Evolutionary conservation across 345 rosid genomes (phyloP).

Genomic region (Brassica rapa): DNA sequence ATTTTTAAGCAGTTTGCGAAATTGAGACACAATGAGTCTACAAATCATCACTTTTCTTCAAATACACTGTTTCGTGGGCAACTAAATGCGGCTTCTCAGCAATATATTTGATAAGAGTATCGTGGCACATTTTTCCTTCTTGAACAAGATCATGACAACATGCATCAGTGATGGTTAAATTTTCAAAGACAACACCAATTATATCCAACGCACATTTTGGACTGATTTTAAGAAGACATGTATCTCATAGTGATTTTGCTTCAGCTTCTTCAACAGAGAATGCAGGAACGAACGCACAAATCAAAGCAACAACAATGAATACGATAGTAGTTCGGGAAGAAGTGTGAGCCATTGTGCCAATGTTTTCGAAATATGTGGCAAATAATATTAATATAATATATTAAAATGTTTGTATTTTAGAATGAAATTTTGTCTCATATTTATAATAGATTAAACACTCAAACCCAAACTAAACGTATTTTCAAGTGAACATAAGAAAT

Average conservation of each 20-base stretch:
- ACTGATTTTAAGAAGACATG: neutral
- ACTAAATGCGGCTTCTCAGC: neutral
- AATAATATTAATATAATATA: too few relatives aligned
- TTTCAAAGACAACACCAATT: neutral
- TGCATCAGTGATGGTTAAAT: neutral
- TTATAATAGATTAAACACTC: too few relatives aligned
- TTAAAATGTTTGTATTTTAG: too few relatives aligned
- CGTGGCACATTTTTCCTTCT: neutral
- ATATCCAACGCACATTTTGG: neutral
- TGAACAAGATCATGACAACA: neutral
- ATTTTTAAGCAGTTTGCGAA: neutral
- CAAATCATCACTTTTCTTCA: neutral
- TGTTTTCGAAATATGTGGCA: neutral
- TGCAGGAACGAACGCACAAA: neutral
- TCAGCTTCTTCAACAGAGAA: neutral
- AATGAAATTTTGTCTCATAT: too few relatives aligned
- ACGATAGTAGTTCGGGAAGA: too few relatives aligned
- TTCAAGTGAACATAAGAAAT: too few relatives aligned
- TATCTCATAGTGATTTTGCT: neutral
- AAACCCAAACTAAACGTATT: too few relatives aligned
- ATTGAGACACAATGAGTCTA: neutral
- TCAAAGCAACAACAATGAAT: neutral
- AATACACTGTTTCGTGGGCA: neutral
- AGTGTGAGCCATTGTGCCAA: neutral
- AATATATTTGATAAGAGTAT: neutral